Evolutionary conservation across 306 rosid species (phyloP), one percentile per base, ranked within the genome.

Genomic region (Gleditsia sinensis): DNA sequence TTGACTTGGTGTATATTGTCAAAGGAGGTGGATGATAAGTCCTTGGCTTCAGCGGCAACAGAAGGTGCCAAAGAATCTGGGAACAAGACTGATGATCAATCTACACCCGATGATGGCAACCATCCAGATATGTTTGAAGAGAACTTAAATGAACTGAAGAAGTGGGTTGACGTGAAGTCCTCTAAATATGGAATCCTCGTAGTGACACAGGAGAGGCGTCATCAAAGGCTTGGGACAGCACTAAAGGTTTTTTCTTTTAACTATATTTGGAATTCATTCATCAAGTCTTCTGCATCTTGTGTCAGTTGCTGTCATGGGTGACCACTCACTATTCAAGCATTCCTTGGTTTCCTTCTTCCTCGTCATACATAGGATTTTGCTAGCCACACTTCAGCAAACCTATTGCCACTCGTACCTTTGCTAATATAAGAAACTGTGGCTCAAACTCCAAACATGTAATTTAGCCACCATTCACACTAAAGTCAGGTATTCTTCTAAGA

Each of bases 111-210:
- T 23, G 70, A 79, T 55, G 75, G 82, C 34, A 46, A 36, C 36
- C 80, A 32, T 49, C 64, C 79, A 63, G 94, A 94, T 42, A 40
- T 51, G 67, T 94, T 94, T 71, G 98, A 94, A 75, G 91, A 86
- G 75, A 94, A 86, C 87, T 94, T 86, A 48, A 74, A 59, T 76
- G 97, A 94, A 73, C 78, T 94, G 78, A 86, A 80, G 86, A 94
- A 87, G 82, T 94, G 98, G 98, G 97, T 90, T 46, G 87, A 91
- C 37, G 84, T 87, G 67, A 94, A 90, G 80, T 78, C 96, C 64
- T 37, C 93, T 37, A 94, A 87, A 69, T 91, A 85, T 68, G 96
- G 97, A 80, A 84, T 87, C 64, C 94, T 94, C 68, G 72, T 85
- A 4, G 96, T 91, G 19, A 71, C 80, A 34, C 92, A 85, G 0